Evolutionary conservation across 2,329 filamentous ascomycete genomes (phyloP).

Genomic region (Phyllachora maydis): DNA sequence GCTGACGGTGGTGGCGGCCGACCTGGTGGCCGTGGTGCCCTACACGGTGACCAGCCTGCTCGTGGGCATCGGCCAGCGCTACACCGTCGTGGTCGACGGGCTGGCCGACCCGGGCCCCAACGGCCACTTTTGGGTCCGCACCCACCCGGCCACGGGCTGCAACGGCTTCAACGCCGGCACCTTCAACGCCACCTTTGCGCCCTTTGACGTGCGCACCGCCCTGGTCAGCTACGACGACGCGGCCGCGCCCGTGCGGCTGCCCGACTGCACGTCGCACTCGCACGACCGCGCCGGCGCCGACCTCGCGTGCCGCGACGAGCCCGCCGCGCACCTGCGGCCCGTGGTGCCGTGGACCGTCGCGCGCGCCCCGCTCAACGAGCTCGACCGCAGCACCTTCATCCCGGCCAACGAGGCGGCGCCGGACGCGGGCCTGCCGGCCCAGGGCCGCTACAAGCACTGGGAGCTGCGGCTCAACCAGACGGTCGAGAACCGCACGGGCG

Average conservation of each 20-base stretch:
- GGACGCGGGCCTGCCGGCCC: neutral
- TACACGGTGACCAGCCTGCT: slow-evolving; percentile 24
- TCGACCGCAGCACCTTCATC: slow-evolving; percentile 1
- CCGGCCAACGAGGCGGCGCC: slow-evolving; percentile 1
- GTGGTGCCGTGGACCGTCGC: slow-evolving; percentile 4
- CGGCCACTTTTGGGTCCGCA: slow-evolving; percentile 10
- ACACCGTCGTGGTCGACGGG: slow-evolving; percentile 23
- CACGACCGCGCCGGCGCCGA: neutral
- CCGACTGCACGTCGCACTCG: too few relatives aligned
- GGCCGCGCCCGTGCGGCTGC: slow-evolving; percentile 3
- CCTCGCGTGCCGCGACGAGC: slow-evolving; percentile 1
- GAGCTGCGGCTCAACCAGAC: slow-evolving; percentile 1
- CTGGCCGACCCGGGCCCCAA: slow-evolving; percentile 11
- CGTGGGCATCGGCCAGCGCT: slow-evolving; percentile 22
- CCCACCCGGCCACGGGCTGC: slow-evolving; percentile 5
- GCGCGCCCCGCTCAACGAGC: slow-evolving; percentile 3
- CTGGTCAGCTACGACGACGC: slow-evolving; percentile 5
- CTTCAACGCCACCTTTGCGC: slow-evolving; percentile 2
- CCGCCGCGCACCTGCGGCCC: slow-evolving; percentile 2
- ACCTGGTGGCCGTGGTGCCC: slow-evolving; percentile 35
- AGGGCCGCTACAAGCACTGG: slow-evolving; percentile 2
- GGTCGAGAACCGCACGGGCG: neutral
- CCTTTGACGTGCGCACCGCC: slow-evolving; percentile 4
- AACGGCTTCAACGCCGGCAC: slow-evolving; percentile 3
- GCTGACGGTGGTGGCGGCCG: slow-evolving; percentile 34